These are phyloP conservation scores for Puccinia sorghi DNA, from an alignment of 1,284 basidiomycete genomes.

Conservation along the genomic window DNA sequence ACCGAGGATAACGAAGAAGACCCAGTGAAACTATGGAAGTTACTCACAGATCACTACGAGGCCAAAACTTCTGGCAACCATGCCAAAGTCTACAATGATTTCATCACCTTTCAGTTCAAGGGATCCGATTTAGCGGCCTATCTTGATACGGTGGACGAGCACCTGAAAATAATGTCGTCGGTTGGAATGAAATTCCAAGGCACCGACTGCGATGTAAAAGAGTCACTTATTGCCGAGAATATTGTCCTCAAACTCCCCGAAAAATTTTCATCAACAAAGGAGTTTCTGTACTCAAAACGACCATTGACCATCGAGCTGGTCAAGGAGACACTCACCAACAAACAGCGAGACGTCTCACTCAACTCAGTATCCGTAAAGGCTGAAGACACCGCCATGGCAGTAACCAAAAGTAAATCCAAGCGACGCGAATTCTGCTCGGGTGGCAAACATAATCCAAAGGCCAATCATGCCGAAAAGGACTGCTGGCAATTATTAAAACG, in stretches of 20 bases:
- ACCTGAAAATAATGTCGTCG: background rate
- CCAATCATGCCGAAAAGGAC: background rate
- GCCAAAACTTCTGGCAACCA: background rate
- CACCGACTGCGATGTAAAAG: background rate
- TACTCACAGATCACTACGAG: too few species aligned
- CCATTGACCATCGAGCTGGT: background rate
- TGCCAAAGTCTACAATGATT: background rate
- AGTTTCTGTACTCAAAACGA: background rate
- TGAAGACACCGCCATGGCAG: background rate
- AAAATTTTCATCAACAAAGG: background rate
- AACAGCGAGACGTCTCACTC: background rate
- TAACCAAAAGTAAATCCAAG: background rate
- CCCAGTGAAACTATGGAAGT: too few species aligned
- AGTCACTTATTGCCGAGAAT: background rate
- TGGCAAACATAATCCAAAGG: constrained; percentile 20
- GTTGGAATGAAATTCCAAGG: background rate
- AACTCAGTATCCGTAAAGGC: background rate
- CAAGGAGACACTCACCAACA: background rate
- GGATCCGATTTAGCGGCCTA: background rate
- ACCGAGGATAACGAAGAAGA: background rate
- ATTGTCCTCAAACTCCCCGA: background rate
- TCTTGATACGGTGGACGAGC: background rate
- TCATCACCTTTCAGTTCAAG: background rate
- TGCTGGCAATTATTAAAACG: background rate
- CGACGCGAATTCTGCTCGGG: background rate